Evolutionary conservation across 2,329 filamentous ascomycete species (phyloP), one percentile per base, ranked within the genome.

Genomic region (Byssochlamys sp.): DNA sequence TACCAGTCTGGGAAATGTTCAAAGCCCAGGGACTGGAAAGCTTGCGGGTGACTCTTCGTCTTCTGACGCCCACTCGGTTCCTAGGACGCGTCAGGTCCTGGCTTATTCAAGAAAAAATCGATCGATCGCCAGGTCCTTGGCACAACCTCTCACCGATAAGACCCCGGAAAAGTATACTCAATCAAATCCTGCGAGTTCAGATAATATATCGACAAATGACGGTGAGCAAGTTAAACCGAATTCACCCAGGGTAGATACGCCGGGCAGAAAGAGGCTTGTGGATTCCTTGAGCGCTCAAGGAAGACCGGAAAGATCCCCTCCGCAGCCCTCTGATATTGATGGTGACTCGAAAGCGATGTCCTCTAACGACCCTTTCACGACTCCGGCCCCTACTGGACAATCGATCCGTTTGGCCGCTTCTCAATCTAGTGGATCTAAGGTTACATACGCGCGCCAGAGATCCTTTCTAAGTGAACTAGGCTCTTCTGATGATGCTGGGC

Each of bases 401-500:
- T 52, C 4, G 53, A 26, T 55, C 4, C 48, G 19, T 24, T 26
- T 55, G 24, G 19, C 53, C 49, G 63, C 66, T 31, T 61, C 69
- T 10, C 63, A 65, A 56, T 55, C 67, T 11, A 62, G 61, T 55
- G 75, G 73, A 2, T 71, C 77, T 3, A 80, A 73, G 62, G 71
- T 82, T 50, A 87, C 84, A 2, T 87, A 87, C 67, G 80, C 81
- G 12, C 78, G 78, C 39, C 76, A 81, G 61, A 77, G 84, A 52
- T 84, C 83, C 1, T 83, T 84, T 60, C 70, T 85, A n/a, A 76
- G 80, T 61, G 82, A 84, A 60, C 67, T 75, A 51, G 75, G 57
- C 50, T 45, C 61, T 12, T 25, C 61, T 54, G 59, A 58, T 27
- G 63, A 60, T 19, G 31, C 54, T 54, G 58, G 59, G 6, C 29